These are phyloP conservation scores for Glycine latifolia DNA, from an alignment of 306 rosid genomes.

Conservation along the genomic window DNA sequence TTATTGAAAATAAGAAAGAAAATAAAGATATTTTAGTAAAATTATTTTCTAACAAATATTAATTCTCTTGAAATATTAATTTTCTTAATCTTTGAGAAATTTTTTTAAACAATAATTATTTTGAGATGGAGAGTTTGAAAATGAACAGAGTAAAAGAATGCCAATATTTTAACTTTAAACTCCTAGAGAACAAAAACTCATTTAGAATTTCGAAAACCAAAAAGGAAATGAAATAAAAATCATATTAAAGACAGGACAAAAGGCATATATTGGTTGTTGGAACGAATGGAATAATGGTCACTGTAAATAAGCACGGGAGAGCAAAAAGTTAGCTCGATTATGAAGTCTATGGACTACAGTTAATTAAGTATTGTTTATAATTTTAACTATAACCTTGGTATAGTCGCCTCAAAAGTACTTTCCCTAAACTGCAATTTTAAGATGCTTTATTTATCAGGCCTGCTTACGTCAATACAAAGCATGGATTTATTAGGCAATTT, in stretches of 20 bases:
- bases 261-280: slow-evolving; percentile 49
- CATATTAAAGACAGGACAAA: slow-evolving; percentile 46
- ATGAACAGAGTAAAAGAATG: slow-evolving; percentile 29
- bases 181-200: slow-evolving; percentile 13
- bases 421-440: too few species aligned
- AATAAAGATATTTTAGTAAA: too few species aligned
- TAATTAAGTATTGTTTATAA: too few species aligned
- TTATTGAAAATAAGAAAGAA: too few species aligned
- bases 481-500: neutral
- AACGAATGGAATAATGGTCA: slow-evolving; percentile 46
- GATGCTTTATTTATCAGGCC: slow-evolving; percentile 26
- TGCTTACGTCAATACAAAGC: slow-evolving; percentile 56
- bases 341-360: too few species aligned
- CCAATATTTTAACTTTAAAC: slow-evolving; percentile 26
- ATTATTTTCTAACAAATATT: too few species aligned
- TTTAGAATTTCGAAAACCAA: slow-evolving; percentile 61
- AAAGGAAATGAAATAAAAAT: slow-evolving; percentile 44
- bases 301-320: slow-evolving; percentile 65
- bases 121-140: neutral
- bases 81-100: too few species aligned
- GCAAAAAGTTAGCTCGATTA: slow-evolving; percentile 22
- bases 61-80: too few species aligned
- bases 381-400: too few species aligned
- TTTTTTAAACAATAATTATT: too few species aligned
- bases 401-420: too few species aligned